A percentile compares a stretch with the other conserved stretches of the same genome.
Evolutionary conservation across 2,329 filamentous ascomycete genomes (phyloP).

Genomic region (Arthrinium phaeospermum): DNA sequence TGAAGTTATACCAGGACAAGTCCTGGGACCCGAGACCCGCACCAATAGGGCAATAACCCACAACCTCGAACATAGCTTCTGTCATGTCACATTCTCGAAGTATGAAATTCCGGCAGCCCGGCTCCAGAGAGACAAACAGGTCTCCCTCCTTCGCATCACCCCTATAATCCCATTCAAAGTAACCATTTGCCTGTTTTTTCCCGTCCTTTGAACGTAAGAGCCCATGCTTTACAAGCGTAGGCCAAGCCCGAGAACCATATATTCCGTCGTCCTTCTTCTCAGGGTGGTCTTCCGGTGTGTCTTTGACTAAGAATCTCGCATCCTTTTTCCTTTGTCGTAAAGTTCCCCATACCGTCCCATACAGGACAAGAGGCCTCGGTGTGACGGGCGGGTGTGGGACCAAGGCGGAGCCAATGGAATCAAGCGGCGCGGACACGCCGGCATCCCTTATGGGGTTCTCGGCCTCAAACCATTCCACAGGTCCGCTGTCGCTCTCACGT

Average conservation of each 20-base stretch:
- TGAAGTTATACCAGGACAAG: too few relatives aligned
- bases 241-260: too few relatives aligned
- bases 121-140: background rate
- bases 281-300: too few relatives aligned
- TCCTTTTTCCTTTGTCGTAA: background rate
- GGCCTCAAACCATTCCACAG: background rate
- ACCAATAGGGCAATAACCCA: too few relatives aligned
- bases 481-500: too few relatives aligned
- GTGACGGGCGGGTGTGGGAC: background rate
- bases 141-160: background rate
- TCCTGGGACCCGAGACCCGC: too few relatives aligned
- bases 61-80: background rate
- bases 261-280: background rate
- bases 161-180: background rate
- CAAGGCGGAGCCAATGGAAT: background rate
- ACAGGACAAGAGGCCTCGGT: background rate
- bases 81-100: background rate
- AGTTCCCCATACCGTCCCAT: background rate
- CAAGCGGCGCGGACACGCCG: background rate
- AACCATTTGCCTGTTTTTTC: too few relatives aligned
- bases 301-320: background rate
- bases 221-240: too few relatives aligned
- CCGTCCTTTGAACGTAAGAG: too few relatives aligned
- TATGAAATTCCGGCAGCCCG: background rate
- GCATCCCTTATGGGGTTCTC: background rate